Evolutionary conservation across 2,329 filamentous ascomycete genomes (phyloP), one percentile per base, ranked within the genome.

Genomic region (Penicillium sp.): DNA sequence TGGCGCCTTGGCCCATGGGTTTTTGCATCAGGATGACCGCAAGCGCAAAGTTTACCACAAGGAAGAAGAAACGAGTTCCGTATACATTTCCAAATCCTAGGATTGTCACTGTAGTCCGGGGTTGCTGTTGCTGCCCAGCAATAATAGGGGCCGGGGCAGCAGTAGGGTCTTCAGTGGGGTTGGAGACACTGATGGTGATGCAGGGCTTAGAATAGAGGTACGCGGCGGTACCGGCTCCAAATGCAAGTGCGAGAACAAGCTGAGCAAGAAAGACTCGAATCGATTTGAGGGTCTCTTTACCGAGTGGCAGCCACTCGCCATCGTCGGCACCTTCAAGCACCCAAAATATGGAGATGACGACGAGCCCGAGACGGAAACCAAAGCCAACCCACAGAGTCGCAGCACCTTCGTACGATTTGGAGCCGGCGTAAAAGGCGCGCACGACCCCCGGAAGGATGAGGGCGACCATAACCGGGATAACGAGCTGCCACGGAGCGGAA

Each of bases 31-130:
- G 77, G 46, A 89, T 80, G 48, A 90, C 81, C 1, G 83, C 86
- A 7, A 88, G 77, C 26, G 88, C 77, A 68, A 94, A 83, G 64
- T 90, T 89, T 56, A 88, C 76, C 3, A 90, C 80, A 5, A 97
- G 78, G 32, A 97, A 76, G 56, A 95, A 84, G 70, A 94, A 97
- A 27, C 91, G 85, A 1, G 88, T 86, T 49, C 93, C 93, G 62
- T 95, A 85, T n/a, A 88, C 82, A 63, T 98, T 98, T 54, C 85
- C 87, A 69, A 94, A 97, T 39, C 93, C 93, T 13, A 95, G 79
- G 50, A 96, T 86, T 29, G 86, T 87, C 50, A 96, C 82, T 4
- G 75, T 70, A 24, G 68, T 74, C 47, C 70, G 64, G 9, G 57
- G 57, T 8, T 52, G 49, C 43, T 55, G 53, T 8, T 59, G 54